These are phyloP conservation scores for Achaetomium macrosporum DNA, from an alignment of 2,329 filamentous ascomycete genomes.

Conservation along the genomic window DNA sequence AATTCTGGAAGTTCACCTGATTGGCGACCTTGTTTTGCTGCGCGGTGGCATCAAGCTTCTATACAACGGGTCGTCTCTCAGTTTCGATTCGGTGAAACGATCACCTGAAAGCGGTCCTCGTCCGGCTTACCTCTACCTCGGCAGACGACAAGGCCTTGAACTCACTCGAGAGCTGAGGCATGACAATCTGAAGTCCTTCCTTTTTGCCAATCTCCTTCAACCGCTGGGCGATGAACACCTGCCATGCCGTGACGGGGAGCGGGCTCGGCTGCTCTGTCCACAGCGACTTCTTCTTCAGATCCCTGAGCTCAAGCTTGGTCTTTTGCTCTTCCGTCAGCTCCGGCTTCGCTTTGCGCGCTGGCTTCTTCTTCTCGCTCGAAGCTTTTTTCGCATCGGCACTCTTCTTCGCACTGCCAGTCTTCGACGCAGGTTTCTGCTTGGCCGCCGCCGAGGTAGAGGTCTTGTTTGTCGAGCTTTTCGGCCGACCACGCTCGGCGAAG, in stretches of 20 bases:
- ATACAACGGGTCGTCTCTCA: background rate
- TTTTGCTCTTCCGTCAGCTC: conserved; percentile 31
- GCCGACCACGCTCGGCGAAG: conserved; percentile 15
- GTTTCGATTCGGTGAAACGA: background rate
- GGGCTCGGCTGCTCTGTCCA: conserved; percentile 32
- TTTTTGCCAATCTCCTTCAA: conserved; percentile 22
- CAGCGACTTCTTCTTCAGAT: conserved; percentile 39
- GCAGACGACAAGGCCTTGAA: conserved; percentile 37
- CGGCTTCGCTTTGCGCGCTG: conserved; percentile 12
- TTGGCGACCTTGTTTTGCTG: conserved; percentile 39
- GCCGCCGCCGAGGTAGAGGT: conserved; percentile 9
- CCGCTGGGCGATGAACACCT: conserved; percentile 32
- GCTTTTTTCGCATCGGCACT: conserved; percentile 24
- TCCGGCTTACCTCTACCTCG: conserved; percentile 40
- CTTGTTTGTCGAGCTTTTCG: conserved; percentile 20
- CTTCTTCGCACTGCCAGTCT: conserved; percentile 20
- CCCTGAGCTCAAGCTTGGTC: conserved; percentile 27
- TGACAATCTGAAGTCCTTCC: background rate
- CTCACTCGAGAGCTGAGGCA: conserved; percentile 21
- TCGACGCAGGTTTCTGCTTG: conserved; percentile 17
- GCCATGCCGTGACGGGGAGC: conserved; percentile 33
- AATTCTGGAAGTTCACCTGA: conserved; percentile 28
- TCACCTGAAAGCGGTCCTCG: background rate
- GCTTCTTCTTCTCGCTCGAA: conserved; percentile 25
- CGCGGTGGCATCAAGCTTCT: conserved; percentile 34